phyloP scores from a whole-genome alignment of 176 grass and related monocot genomes.

The Musa schizocarpa region DNA sequence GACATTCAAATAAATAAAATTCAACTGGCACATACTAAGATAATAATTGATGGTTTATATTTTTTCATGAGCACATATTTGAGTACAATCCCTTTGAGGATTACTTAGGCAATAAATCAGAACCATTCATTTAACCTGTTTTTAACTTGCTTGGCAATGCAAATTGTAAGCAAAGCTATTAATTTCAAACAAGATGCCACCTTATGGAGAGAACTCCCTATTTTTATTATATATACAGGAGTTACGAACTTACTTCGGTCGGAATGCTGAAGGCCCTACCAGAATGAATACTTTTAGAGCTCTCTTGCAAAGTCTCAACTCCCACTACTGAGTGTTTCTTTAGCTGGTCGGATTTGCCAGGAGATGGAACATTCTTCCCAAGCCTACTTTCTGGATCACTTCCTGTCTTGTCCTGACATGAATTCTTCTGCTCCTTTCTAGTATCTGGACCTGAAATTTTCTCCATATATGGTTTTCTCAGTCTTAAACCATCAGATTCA shows the following conservation, averaged over 20 bases:
- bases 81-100: not conserved
- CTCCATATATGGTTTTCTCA: conserved; percentile 40
- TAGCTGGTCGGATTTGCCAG: conserved; percentile 40
- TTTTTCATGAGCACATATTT: not conserved
- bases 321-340: conserved; percentile 31
- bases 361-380: conserved; percentile 41
- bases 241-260: conserved; percentile 44
- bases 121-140: not conserved
- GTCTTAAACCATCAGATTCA: conserved; percentile 48
- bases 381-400: conserved; percentile 48
- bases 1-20: not conserved
- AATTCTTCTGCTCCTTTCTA: conserved; percentile 25
- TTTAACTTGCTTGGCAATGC: not conserved
- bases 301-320: conserved; percentile 29
- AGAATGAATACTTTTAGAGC: conserved; percentile 45
- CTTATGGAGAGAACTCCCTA: not conserved
- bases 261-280: conserved; percentile 37
- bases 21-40: not conserved
- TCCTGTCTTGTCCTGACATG: conserved; percentile 43
- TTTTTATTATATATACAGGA: conserved; percentile 3
- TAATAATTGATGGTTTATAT: not conserved
- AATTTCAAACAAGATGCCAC: no score
- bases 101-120: not conserved
- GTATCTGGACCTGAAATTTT: conserved; percentile 14
- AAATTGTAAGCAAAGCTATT: not conserved